Evolutionary conservation across 2,329 filamentous ascomycete genomes (phyloP), one percentile per base, ranked within the genome.

Genomic region (Stylonectria norvegica): DNA sequence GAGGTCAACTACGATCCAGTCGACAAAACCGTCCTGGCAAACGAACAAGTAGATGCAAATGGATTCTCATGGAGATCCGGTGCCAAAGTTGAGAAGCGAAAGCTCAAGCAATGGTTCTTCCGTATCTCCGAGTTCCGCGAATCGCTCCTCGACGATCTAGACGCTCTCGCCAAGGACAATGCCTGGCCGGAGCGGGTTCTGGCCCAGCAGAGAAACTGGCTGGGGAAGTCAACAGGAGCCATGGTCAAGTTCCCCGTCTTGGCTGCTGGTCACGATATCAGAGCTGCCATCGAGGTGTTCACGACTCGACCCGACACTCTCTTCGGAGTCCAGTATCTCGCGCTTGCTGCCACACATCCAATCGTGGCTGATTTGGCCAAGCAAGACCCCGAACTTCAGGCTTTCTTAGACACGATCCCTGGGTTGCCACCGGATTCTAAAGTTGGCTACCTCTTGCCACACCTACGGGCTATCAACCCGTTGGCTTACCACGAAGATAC

Each of bases 1-100:
- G 68, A 89, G 47, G 89, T 95, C 53, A 95, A 95, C 64, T 95
- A 87, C 68, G 89, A 95, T 52, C 89, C 89, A 2, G 76, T 95
- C 19, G 89, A 95, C 60, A 83, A 86, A 60, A 95, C 89, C 0
- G 89, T 95, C 12, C 71, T 95, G 43, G 89, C 89, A 9, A 95
- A 95, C 60, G 89, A 95, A 64, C 89, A 95, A 66, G 88, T 95
- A n/a, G 87, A 94, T 60, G 76, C 85, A 35, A 84, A 88, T 57
- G 89, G 89, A 20, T 79, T 73, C 53, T 95, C 89, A 2, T 95
- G 89, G 89, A 79, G 89, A 41, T 93, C 87, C 2, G 89, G 89
- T 8, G 89, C 86, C 35, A 83, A 85, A 60, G 88, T 94, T 14
- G 85, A 93, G 64, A 86, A 89, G 66, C 72, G 79, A 43, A 78